Evolutionary conservation across 306 rosid species (phyloP), one percentile per base, ranked within the genome.

Genomic region (Cucurbita pepo): DNA sequence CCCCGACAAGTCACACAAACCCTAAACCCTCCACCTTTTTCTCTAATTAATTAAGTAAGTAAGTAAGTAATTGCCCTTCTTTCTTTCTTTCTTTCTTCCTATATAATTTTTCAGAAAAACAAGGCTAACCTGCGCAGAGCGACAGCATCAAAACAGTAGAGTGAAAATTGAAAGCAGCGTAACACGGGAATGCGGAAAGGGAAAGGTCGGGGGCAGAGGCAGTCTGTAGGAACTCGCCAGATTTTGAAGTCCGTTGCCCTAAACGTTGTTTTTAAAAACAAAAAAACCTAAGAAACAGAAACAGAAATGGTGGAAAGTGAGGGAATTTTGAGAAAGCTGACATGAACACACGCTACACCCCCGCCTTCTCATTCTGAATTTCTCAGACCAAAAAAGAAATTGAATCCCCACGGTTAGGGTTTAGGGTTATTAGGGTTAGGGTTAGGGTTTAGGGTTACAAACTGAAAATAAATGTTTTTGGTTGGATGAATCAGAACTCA

Each of bases 1-100:
- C 76, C 79, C 90, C 91, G 91, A 87, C 95, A 91, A 79, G 79
- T 67, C 82, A 78, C 82, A 79, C 83, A 87, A 88, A 88, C 86
- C 80, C 60, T 25, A 25, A 25, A 37, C 87, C 78, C 77, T 70
- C 83, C 51, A 16, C n/a, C 79, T 78, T 81, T 75, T 81, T 75
- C 80, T 77, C 18, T 16, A 37, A 37, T 45, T 67, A 25, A 25
- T 25, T 22, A 22, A 22, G 25, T 1, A 22, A 22, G 25, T 1
- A 22, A 22, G 25, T 1, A 25, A 25, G 2, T 1, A 25, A 25
- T 25, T 25, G 25, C 2, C 48, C 72, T 71, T 66, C 60, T 56
- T 82, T 59, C 54, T 18, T 74, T 45, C 18, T 54, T 21, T 21
- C 22, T 21, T 21, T 21, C 22, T 21, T 21, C 1, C 22, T 21